A percentile compares a stretch with the other conserved stretches of the same genome.
phyloP scores from a whole-genome alignment of 371 early-diverging fungal species.

The Cokeromyces recurvatus region DNA sequence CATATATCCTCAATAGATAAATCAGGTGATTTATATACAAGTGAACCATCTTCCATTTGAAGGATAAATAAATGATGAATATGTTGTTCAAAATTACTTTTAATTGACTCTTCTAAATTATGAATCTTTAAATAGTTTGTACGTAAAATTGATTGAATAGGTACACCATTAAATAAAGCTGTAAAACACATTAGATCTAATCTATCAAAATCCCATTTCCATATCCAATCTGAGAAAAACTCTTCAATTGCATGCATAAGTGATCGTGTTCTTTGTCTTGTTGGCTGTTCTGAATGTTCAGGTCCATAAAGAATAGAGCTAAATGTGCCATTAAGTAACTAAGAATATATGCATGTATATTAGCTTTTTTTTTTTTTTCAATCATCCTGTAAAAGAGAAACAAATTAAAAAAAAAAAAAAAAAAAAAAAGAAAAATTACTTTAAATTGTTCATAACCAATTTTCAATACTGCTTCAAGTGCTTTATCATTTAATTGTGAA shows the following conservation, averaged over 20 bases:
- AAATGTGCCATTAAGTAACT: constrained; percentile 44
- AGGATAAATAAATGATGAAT: constrained; percentile 45
- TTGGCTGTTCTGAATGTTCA: constrained; percentile 14
- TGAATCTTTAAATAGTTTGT: constrained; percentile 24
- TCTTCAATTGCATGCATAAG: constrained; percentile 52
- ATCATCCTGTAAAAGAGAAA: too few species aligned
- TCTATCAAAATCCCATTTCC: constrained; percentile 63
- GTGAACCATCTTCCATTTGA: constrained; percentile 18
- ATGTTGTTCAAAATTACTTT: constrained; percentile 14
- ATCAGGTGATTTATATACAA: constrained; percentile 41
- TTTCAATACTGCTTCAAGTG: constrained; percentile 45
- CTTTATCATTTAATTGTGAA: constrained; percentile 53
- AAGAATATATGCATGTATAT: not conserved
- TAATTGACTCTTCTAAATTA: constrained; percentile 19
- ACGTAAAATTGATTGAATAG: constrained; percentile 36
- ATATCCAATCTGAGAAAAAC: constrained; percentile 64
- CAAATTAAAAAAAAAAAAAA: too few species aligned
- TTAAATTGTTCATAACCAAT: constrained; percentile 63
- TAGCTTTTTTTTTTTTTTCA: not conserved
- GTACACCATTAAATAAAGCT: constrained; percentile 41
- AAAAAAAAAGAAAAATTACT: too few species aligned
- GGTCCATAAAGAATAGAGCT: constrained; percentile 26
- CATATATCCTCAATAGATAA: constrained; percentile 25
- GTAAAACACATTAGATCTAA: constrained; percentile 32
- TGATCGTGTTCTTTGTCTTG: constrained; percentile 33